These are phyloP conservation scores for Fusarium xyrophilum DNA, from an alignment of 2,329 filamentous ascomycete species.

Conservation along the genomic window DNA sequence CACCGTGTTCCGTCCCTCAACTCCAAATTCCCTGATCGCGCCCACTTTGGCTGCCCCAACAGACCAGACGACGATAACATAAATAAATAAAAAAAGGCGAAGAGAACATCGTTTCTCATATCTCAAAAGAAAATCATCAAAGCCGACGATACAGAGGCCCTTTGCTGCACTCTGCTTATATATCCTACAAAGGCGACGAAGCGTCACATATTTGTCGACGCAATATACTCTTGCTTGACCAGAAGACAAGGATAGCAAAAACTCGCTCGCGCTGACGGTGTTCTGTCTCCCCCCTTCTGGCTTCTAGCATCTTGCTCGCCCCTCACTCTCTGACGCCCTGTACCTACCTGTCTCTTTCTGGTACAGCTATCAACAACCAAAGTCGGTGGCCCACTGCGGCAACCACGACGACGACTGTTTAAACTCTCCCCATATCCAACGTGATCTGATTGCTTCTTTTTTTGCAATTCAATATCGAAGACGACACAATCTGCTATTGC, in stretches of 20 bases:
- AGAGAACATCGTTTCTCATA: constrained; percentile 20
- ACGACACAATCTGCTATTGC: constrained; percentile 14
- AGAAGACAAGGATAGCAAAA: constrained; percentile 31
- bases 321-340: constrained; percentile 38
- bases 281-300: constrained; percentile 23
- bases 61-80: constrained; percentile 14
- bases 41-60: constrained; percentile 39
- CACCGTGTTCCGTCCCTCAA: constrained; percentile 35
- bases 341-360: constrained; percentile 37
- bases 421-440: constrained; percentile 20
- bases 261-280: constrained; percentile 39
- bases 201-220: constrained; percentile 35
- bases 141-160: constrained; percentile 12
- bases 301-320: constrained; percentile 17
- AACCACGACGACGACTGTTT: constrained; percentile 45
- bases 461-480: constrained; percentile 20
- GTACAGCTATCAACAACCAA: constrained; percentile 39
- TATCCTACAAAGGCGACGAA: constrained; percentile 35
- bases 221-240: constrained; percentile 14
- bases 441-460: constrained; percentile 32
- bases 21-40: constrained; percentile 39
- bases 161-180: constrained; percentile 1
- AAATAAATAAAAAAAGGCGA: constrained; percentile 2
- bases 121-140: not conserved
- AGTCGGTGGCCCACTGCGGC: constrained; percentile 44